Evolutionary conservation across 768 basidiomycete species (phyloP), one percentile per base, ranked within the genome.

Genomic region (Pulveroboletus sp.): DNA sequence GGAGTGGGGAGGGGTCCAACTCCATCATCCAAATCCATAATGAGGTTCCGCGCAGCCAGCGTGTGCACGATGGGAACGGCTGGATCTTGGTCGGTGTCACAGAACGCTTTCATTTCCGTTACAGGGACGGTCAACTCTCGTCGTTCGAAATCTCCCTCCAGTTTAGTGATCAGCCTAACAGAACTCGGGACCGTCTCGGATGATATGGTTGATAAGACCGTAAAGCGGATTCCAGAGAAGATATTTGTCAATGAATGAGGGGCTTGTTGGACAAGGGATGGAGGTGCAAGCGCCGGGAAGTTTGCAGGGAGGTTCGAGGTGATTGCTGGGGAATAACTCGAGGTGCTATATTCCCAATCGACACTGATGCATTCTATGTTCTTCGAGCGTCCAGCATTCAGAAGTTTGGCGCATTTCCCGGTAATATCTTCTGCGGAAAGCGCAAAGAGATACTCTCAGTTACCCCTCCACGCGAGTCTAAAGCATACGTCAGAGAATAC

Each of bases 401-500:
- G 65, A 8, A 85, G 69, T 8, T 3, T 65, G 2, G 76, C 69
- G 43, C 76, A 77, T 58, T 81, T 82, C 5, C 62, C 73, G 4
- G 69, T 50, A 15, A 83, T 79, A 18, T 69, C 67, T 46, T 79
- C 79, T 9, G 71, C 61, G 4, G 71, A 61, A 7, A 69, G 60
- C 5, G 82, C 77, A 48, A 77, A 76, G 0, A 80, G 63, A 43
- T 62, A 75, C 26, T 70, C 66, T 15, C 83, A 83, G 9, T 76
- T 71, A 2, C 84, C 83, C 1, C 69, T 70, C 15, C 68, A 61
- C 0, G 83, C 81, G n/a, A 85, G 76, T 4, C 73, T 64, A 52
- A 78, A 72, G 55, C 79, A 80, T 56, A 78, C 69, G 0, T 71
- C 76, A 3, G 71, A 77, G 3, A 81, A 82, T 3, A 76, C 73